A percentile compares a stretch with the other conserved stretches of the same genome.
phyloP scores from a whole-genome alignment of 2,329 filamentous ascomycete genomes.

The Fusarium praegraminearum region DNA sequence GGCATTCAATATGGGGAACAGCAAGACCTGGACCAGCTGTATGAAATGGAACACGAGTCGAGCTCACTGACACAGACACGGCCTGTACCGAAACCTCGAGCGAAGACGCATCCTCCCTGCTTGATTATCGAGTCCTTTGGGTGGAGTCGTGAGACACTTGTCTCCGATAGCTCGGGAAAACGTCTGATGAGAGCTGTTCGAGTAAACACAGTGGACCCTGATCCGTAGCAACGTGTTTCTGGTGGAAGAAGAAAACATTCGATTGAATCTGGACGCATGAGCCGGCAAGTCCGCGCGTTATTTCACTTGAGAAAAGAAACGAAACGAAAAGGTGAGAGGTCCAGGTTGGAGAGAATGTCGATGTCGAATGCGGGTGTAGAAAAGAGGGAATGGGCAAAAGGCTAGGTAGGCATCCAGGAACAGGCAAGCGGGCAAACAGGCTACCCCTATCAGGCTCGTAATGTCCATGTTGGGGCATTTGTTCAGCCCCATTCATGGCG shows the following conservation, averaged over 20 bases:
- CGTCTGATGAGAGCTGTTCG: slow-evolving; percentile 20
- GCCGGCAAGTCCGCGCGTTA: slow-evolving; percentile 21
- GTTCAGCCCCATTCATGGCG: background rate
- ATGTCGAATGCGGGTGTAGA: slow-evolving; percentile 19
- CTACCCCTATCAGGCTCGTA: too few relatives aligned
- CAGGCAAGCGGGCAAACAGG: background rate
- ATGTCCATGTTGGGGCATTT: background rate
- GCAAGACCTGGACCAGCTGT: slow-evolving; percentile 22
- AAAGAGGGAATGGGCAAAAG: background rate
- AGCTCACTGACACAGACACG: slow-evolving; percentile 18
- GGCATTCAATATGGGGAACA: slow-evolving; percentile 24
- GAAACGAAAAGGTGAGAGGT: background rate
- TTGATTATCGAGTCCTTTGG: slow-evolving; percentile 25
- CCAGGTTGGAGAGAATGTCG: background rate
- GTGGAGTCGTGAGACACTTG: slow-evolving; percentile 47
- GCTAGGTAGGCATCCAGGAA: background rate
- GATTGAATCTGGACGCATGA: slow-evolving; percentile 15
- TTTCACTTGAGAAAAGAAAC: background rate
- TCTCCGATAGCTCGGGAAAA: slow-evolving; percentile 39
- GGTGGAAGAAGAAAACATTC: slow-evolving; percentile 13
- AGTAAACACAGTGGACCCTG: slow-evolving; percentile 28
- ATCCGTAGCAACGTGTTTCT: slow-evolving; percentile 37
- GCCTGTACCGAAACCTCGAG: slow-evolving; percentile 19
- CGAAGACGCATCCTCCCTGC: slow-evolving; percentile 39
- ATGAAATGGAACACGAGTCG: slow-evolving; percentile 19